A percentile compares a stretch with the other conserved stretches of the same genome.
Evolutionary conservation across 116 monocot species (phyloP).

Genomic region (Iris pallida): DNA sequence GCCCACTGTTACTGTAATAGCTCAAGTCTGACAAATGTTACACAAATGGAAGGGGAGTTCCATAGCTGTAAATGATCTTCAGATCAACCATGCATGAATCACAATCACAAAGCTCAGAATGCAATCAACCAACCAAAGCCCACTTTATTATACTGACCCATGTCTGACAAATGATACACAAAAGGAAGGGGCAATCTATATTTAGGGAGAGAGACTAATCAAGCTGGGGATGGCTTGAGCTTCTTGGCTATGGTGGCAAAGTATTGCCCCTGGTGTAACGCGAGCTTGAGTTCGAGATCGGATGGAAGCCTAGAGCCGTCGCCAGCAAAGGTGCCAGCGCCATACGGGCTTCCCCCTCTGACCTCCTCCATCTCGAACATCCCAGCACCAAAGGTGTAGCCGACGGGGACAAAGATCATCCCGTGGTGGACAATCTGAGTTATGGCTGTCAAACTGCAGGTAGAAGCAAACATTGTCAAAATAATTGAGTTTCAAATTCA

Average conservation of each 20-base stretch:
- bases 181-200: too few relatives aligned
- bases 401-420: conserved; percentile 86
- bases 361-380: conserved; percentile 87
- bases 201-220: background rate
- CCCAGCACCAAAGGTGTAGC: conserved; percentile 87
- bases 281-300: conserved; percentile 30
- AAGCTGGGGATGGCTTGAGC: conserved; percentile 34
- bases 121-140: too few relatives aligned
- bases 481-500: too few relatives aligned
- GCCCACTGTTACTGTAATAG: too few relatives aligned
- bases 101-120: too few relatives aligned
- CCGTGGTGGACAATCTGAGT: conserved; percentile 87
- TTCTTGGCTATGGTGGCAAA: conserved; percentile 36
- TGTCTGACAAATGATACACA: too few relatives aligned
- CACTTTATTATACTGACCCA: too few relatives aligned
- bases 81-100: too few relatives aligned
- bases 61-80: too few relatives aligned
- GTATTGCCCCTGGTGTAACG: conserved; percentile 39
- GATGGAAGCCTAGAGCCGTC: conserved; percentile 27
- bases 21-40: too few relatives aligned
- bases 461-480: too few relatives aligned
- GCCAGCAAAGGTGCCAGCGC: conserved; percentile 60
- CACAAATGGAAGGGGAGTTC: too few relatives aligned
- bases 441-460: conserved; percentile 77
- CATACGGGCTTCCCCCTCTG: conserved; percentile 89